Evolutionary conservation across 164 flowering plant species (phyloP).

Genomic region (Liriodendron chinense): DNA sequence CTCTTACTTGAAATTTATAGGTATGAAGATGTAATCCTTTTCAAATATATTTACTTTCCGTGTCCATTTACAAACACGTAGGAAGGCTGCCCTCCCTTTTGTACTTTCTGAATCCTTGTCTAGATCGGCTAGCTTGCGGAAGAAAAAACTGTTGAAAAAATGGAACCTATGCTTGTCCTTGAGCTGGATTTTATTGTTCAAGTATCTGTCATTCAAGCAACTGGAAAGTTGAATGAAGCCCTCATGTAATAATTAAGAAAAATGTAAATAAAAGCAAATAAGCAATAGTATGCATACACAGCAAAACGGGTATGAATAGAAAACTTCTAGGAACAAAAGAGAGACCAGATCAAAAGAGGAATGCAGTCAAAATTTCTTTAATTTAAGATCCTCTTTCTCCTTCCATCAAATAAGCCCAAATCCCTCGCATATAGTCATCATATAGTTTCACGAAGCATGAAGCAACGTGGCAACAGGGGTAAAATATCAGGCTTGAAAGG

Average conservation of each 20-base stretch:
- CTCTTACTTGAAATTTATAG: conserved; percentile 89
- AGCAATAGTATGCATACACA: neutral
- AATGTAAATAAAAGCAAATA: neutral
- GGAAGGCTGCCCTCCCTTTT: conserved; percentile 84
- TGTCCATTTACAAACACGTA: conserved; percentile 94
- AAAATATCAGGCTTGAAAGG: too few species aligned
- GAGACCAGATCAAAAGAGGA: neutral
- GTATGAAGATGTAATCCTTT: conserved; percentile 86
- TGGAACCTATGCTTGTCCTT: conserved; percentile 59
- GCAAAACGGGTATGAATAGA: too few species aligned
- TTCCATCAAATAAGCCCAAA: too few species aligned
- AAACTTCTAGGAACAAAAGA: too few species aligned
- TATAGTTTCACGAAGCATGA: too few species aligned
- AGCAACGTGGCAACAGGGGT: too few species aligned
- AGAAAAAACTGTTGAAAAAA: conserved; percentile 94
- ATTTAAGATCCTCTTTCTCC: too few species aligned
- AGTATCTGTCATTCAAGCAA: conserved; percentile 45
- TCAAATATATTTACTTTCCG: conserved; percentile 85
- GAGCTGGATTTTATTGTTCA: conserved; percentile 40
- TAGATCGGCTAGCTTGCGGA: conserved; percentile 85
- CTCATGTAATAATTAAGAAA: neutral
- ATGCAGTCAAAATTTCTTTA: neutral
- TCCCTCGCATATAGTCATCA: too few species aligned
- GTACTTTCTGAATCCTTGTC: conserved; percentile 78
- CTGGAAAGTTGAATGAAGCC: neutral